A percentile compares a stretch with the other conserved stretches of the same genome.
Conservation (phyloP, 306 rosid genomes). For the Mucuna pruriens region DNA sequence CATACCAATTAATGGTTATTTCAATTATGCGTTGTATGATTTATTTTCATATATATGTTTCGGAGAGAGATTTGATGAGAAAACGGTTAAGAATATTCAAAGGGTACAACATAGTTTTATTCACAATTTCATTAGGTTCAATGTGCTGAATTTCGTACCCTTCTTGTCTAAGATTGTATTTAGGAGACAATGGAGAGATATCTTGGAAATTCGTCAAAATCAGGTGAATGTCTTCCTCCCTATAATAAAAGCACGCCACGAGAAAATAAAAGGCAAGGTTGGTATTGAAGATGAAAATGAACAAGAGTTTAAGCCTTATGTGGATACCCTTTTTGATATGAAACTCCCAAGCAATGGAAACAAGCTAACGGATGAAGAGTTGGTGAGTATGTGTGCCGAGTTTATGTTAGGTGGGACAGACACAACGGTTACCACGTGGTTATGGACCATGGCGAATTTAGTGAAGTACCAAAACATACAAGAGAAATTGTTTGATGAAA, state of each 20-base stretch:
- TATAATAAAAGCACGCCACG: constrained; percentile 51
- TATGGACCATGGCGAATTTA: constrained; percentile 61
- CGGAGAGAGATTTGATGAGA: constrained; percentile 48
- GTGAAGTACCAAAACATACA: constrained; percentile 56
- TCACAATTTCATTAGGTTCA: constrained; percentile 48
- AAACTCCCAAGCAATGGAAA: constrained; percentile 38
- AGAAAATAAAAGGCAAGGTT: constrained; percentile 14
- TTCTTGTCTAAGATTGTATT: constrained; percentile 48
- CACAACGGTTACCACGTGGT: constrained; percentile 52
- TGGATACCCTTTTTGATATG: constrained; percentile 56
- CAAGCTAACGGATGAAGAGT: constrained; percentile 43
- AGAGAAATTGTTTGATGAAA: constrained; percentile 50
- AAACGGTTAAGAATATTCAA: constrained; percentile 24
- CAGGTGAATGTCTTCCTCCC: constrained; percentile 47
- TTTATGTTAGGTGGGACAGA: constrained; percentile 61
- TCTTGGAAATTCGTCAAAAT: constrained; percentile 41
- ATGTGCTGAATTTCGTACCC: constrained; percentile 53
- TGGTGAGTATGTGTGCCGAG: constrained; percentile 57
- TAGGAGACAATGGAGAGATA: constrained; percentile 46
- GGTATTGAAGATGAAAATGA: not conserved
- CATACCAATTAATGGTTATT: constrained; percentile 34
- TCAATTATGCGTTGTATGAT: constrained; percentile 42
- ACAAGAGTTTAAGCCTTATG: constrained; percentile 41
- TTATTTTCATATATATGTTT: constrained; percentile 47
- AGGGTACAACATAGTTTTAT: constrained; percentile 32